Evolutionary conservation across 352 stramenopile genomes (phyloP), one percentile per base, ranked within the genome.

Genomic region (Globisporangium middletonii): DNA sequence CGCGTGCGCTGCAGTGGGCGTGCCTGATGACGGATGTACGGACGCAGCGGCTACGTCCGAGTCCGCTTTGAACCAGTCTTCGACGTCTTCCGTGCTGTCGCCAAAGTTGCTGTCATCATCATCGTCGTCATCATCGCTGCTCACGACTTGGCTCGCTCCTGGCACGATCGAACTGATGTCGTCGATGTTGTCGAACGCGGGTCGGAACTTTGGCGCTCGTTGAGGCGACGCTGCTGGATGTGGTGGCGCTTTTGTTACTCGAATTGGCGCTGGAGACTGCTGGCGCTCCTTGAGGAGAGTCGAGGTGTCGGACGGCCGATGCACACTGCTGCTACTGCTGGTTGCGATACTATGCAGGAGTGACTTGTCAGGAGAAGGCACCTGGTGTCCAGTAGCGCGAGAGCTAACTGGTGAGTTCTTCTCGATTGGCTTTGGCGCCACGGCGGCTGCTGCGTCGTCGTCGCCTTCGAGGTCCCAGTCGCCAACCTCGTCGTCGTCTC

Each of bases 21-120:
- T 23, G 23, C 23, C 23, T 23, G 23, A 23, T 23, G 23, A 23
- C 23, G 23, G 23, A 23, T 23, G 23, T 23, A 23, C 23, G 23
- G 23, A 23, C 0, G 37, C 1, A 3, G 27, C 46, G 1, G 42
- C 13, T n/a, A 9, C 16, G 12, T 42, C 19, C 3, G 47, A 43
- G 3, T 68, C 54, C 46, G 33, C 59, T 2, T 79, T 65, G 13
- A 89, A 65, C 79, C 77, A 89, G 56, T 89, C 79, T 11, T 79
- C 62, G 50, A 89, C 48, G 15, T 59, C 70, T 35, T 75, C 75
- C n/a, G 64, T 68, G 4, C 60, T 71, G 45, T 69, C 69, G 11
- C 57, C 62, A 23, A 52, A 69, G 23, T 63, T 67, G 48, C 72
- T 67, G n/a, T 72, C 65, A 35, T 68, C 64, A 2, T 59, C 62